Conservation (phyloP, 805 yeast genomes). For the Myxozyma melibiosi region DNA sequence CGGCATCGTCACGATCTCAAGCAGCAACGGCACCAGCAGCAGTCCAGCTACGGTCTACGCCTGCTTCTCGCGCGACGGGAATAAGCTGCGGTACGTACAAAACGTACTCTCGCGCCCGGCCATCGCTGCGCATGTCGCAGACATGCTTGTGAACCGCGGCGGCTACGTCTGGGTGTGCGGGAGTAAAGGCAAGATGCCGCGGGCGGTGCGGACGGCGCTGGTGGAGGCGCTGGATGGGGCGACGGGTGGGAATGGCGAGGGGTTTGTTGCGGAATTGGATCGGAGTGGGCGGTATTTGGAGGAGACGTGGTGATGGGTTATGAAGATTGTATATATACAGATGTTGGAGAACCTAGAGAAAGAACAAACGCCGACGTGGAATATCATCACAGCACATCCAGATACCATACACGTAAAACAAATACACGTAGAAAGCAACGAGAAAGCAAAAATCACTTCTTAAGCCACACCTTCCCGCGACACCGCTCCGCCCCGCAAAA, state of each 20-base stretch:
- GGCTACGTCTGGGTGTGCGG: constrained; percentile 86
- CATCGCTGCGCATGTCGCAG: constrained; percentile 45
- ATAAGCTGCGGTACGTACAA: constrained; percentile 30
- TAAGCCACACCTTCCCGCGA: neutral
- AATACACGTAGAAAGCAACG: too few relatives aligned
- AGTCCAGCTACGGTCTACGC: constrained; percentile 11
- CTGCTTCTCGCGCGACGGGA: constrained; percentile 48
- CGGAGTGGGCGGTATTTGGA: constrained; percentile 65
- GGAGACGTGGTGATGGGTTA: constrained; percentile 69
- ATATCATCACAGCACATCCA: too few relatives aligned
- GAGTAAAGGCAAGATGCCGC: constrained; percentile 92
- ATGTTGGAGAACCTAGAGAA: neutral
- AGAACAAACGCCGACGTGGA: too few relatives aligned
- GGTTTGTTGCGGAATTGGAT: constrained; percentile 63
- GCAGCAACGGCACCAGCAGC: neutral
- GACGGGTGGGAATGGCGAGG: constrained; percentile 2
- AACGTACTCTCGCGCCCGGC: constrained; percentile 1
- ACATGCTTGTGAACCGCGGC: constrained; percentile 54
- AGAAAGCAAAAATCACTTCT: neutral
- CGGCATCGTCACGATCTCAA: neutral
- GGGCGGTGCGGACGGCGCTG: constrained; percentile 79
- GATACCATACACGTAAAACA: too few relatives aligned
- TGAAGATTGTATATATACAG: neutral
- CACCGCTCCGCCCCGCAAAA: neutral
- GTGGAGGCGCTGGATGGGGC: constrained; percentile 46